Conservation (phyloP, 305 asterid species). For the Striga hermonthica region DNA sequence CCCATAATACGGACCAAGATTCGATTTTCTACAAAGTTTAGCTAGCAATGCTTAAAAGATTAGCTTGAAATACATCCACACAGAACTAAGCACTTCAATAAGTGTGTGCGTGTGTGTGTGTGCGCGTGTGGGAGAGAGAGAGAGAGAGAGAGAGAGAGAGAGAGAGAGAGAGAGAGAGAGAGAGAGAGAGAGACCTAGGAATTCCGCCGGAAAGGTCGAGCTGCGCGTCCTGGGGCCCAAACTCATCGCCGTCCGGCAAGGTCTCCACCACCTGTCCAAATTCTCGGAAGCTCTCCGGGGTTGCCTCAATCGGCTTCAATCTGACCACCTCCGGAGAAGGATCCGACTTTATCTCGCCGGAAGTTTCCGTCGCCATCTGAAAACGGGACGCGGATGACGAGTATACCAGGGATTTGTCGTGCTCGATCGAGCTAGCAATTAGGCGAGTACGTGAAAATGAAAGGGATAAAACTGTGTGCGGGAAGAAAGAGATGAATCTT, state of each 20-base stretch:
- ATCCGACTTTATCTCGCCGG: constrained; percentile 20
- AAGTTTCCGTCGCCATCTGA: constrained; percentile 33
- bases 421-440: background rate
- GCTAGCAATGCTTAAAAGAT: background rate
- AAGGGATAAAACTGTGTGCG: constrained; percentile 14
- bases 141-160: constrained; percentile 13
- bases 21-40: background rate
- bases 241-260: constrained; percentile 63
- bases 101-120: background rate
- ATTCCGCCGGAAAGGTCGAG: constrained; percentile 69
- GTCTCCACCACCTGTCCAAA: constrained; percentile 80
- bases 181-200: constrained; percentile 50
- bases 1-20: too few relatives aligned
- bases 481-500: background rate
- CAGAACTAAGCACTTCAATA: background rate
- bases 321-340: constrained; percentile 40
- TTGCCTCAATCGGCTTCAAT: constrained; percentile 70
- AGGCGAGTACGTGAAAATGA: background rate
- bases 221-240: constrained; percentile 81
- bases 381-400: constrained; percentile 23
- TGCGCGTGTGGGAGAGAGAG: too few relatives aligned
- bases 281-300: constrained; percentile 68
- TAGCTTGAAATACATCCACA: background rate
- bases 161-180: constrained; percentile 16
- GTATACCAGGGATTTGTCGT: background rate